A percentile compares a stretch with the other conserved stretches of the same genome.
Evolutionary conservation across 1,139 yeast genomes (phyloP).

Genomic region (Saccharomyces pastorianus): DNA sequence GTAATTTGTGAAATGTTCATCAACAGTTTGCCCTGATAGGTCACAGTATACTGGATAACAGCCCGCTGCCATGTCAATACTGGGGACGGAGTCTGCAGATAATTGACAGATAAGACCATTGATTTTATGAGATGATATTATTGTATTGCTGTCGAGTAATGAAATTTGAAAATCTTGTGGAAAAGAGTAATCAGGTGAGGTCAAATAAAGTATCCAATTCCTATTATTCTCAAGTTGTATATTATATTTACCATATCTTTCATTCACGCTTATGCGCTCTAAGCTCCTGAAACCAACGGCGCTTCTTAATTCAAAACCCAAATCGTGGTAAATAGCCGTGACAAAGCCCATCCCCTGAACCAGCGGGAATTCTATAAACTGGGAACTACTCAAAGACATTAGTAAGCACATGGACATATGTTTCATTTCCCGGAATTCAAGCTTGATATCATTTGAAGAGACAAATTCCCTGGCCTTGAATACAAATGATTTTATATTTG

Average conservation of each 20-base stretch:
- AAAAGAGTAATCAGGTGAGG: conserved; percentile 32
- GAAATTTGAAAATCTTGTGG: conserved; percentile 32
- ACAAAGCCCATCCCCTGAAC: conserved; percentile 69
- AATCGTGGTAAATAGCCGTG: conserved; percentile 50
- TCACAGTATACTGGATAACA: conserved; percentile 35
- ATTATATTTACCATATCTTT: conserved; percentile 33
- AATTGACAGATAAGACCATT: conserved; percentile 34
- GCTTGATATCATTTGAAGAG: conserved; percentile 14
- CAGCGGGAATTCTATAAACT: conserved; percentile 33
- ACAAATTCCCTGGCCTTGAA: conserved; percentile 32
- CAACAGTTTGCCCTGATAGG: conserved; percentile 21
- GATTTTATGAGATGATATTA: conserved; percentile 36
- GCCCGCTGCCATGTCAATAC: conserved; percentile 49
- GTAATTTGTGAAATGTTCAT: conserved; percentile 30
- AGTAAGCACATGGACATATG: conserved; percentile 30
- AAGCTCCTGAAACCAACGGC: conserved; percentile 56
- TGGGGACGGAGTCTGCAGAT: conserved; percentile 33
- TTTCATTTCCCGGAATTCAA: conserved; percentile 27
- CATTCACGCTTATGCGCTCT: conserved; percentile 16
- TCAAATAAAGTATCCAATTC: conserved; percentile 43
- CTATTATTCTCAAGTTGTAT: conserved; percentile 35
- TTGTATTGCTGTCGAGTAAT: conserved; percentile 45
- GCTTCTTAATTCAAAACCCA: conserved; percentile 49
- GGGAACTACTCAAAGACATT: conserved; percentile 18
- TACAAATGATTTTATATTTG: conserved; percentile 31